These are phyloP conservation scores for Malassezia furfur DNA, from an alignment of 1,284 basidiomycete genomes.

Conservation along the genomic window DNA sequence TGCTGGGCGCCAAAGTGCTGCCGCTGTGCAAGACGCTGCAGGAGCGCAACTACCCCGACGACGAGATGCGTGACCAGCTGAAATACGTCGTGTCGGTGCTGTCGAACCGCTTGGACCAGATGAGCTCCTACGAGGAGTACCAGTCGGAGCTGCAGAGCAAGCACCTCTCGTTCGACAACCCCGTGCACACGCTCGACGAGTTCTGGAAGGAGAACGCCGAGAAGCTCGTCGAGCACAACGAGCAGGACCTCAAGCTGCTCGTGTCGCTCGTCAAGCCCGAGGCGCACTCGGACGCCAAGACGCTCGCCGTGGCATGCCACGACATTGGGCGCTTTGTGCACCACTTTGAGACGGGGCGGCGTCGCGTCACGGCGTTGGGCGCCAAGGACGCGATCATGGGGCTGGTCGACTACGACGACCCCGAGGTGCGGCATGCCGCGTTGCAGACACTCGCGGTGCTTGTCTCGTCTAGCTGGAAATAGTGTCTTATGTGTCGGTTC, in stretches of 20 bases:
- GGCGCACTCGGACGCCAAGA: constrained; percentile 23
- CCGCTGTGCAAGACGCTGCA: constrained; percentile 76
- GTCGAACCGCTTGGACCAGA: constrained; percentile 67
- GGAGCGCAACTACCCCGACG: constrained; percentile 82
- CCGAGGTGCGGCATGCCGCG: constrained; percentile 83
- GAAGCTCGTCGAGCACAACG: constrained; percentile 79
- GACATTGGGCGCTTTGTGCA: constrained; percentile 42
- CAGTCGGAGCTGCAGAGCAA: constrained; percentile 79
- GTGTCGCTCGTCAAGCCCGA: constrained; percentile 52
- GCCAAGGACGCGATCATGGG: constrained; percentile 88
- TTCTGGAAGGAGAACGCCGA: constrained; percentile 94
- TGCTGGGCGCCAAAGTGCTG: constrained; percentile 78
- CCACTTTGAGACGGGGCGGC: constrained; percentile 36
- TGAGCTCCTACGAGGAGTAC: constrained; percentile 95
- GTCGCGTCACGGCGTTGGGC: constrained; percentile 65
- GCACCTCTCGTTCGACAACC: constrained; percentile 76
- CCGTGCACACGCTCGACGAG: constrained; percentile 86
- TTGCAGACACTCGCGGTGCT: constrained; percentile 50
- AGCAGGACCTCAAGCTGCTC: constrained; percentile 82
- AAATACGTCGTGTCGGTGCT: constrained; percentile 74
- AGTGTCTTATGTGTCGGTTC: neutral
- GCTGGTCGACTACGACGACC: constrained; percentile 76
- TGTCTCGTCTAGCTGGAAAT: constrained; percentile 41
- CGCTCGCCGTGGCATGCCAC: constrained; percentile 37
- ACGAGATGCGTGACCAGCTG: constrained; percentile 76